Percentiles rank a stretch among this genome's conserved stretches.
phyloP scores from a whole-genome alignment of 2,329 filamentous ascomycete species.

The Microthyrium microscopicum region DNA sequence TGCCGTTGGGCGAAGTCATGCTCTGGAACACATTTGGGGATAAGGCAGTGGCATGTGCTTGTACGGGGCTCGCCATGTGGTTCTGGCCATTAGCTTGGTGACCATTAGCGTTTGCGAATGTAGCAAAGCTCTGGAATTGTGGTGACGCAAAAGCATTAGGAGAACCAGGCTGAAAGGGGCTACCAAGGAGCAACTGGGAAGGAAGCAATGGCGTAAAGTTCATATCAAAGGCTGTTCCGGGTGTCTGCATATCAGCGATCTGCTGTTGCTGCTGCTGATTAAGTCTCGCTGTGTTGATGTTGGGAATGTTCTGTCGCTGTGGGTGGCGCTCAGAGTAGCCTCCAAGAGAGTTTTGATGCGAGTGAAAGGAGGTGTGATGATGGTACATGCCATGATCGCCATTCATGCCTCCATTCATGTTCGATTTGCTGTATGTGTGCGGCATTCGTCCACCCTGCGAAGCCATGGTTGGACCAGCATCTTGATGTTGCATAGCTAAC shows the following conservation, averaged over 20 bases:
- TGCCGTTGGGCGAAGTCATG: constrained; percentile 71
- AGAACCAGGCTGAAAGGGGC: constrained; percentile 90
- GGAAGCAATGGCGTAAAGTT: constrained; percentile 94
- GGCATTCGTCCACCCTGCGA: constrained; percentile 39
- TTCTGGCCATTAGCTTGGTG: constrained; percentile 42
- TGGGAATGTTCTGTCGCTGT: constrained; percentile 67
- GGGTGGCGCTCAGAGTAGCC: constrained; percentile 79
- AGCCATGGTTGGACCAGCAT: constrained; percentile 43
- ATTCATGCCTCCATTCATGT: constrained; percentile 51
- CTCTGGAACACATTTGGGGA: constrained; percentile 72
- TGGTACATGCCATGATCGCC: constrained; percentile 74
- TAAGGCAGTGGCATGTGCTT: constrained; percentile 47
- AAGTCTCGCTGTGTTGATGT: constrained; percentile 73
- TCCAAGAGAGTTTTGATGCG: constrained; percentile 53
- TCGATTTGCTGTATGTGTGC: constrained; percentile 65
- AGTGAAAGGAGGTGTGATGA: constrained; percentile 68
- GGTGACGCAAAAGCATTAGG: constrained; percentile 79
- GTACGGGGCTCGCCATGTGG: constrained; percentile 56
- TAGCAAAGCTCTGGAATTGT: constrained; percentile 73
- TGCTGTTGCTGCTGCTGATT: constrained; percentile 36
- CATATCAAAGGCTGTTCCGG: constrained; percentile 87
- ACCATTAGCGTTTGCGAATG: constrained; percentile 43
- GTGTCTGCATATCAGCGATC: constrained; percentile 62
- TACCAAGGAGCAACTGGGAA: constrained; percentile 84
- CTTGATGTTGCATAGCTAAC: constrained; percentile 82